phyloP scores from a whole-genome alignment of 139 green algal genomes.

The Diplosphaera chodatii region DNA sequence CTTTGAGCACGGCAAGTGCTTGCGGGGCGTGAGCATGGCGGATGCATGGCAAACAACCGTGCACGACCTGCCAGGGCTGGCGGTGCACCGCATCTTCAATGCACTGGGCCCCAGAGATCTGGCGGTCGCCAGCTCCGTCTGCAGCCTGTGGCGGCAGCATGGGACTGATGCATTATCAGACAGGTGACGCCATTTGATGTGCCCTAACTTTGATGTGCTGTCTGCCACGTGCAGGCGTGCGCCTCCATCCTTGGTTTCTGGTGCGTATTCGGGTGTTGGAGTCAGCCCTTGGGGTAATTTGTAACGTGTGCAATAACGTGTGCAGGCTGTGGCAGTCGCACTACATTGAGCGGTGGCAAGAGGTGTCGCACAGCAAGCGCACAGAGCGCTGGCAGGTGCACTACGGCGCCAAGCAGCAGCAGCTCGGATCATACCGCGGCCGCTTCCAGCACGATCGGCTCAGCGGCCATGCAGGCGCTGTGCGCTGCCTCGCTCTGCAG shows the following conservation, averaged over 20 bases:
- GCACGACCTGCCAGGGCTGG: constrained; percentile 6
- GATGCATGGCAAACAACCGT: background rate
- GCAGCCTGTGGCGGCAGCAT: constrained; percentile 25
- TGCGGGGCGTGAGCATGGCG: too few species aligned
- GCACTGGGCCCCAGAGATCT: constrained; percentile 23
- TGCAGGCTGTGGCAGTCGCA: constrained; percentile 8
- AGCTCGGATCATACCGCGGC: constrained; percentile 26
- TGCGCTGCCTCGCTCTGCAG: constrained; percentile 41
- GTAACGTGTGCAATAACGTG: too few species aligned
- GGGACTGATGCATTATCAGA: constrained; percentile 5
- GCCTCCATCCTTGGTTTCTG: too few species aligned
- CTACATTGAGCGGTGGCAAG: constrained; percentile 1
- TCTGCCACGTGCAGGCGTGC: too few species aligned
- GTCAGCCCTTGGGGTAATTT: too few species aligned
- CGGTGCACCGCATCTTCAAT: constrained; percentile 27
- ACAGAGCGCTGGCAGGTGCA: constrained; percentile 21
- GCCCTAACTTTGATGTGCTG: too few species aligned
- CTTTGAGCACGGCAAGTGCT: background rate
- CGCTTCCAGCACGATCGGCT: constrained; percentile 39
- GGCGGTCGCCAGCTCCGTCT: constrained; percentile 13
- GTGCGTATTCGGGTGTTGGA: too few species aligned
- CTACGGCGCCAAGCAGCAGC: constrained; percentile 38
- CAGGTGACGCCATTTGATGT: too few species aligned
- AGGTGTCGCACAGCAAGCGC: background rate
- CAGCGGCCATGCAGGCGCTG: constrained; percentile 37